Base-by-base conservation (phyloP, 805 yeast species). In the Saccharomycopsis olivae region DNA sequence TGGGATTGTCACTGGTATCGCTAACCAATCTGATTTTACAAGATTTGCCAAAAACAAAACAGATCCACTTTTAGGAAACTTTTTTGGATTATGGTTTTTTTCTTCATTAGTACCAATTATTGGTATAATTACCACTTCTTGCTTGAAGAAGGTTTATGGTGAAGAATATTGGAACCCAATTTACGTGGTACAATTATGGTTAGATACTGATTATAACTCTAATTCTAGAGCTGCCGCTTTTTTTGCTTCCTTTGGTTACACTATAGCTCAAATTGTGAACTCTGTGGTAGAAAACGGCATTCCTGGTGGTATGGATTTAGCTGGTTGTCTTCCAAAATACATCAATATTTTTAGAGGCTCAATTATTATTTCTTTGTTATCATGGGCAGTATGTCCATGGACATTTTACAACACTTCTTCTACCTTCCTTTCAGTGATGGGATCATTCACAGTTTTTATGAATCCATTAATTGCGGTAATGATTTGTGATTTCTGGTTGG, bases 331-430 rank as follows among this genome's bases (percentile, higher is more conserved):
- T 13, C 73, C 73, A 14, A 55, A 57, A 40, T 65, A 59, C 44
- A 51, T 69, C 45, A 63, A 63, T 47, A 57, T 69, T 36, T 55
- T 57, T 32, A 54, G 73, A 32, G 78, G 77, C 16, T 66, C 71
- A 23, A 57, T 59, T 51, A 48, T 68, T 39, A 63, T 61, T 16
- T 55, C 65, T 3, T 49, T 62, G 35, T 49, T 64, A 2, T 56
- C 62, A 21, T 56, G 61, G 55, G 54, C 53, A 10, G 48, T 57
- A 23, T 62, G 60, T 43, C 71, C 71, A 9, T 66, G 71, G 71
- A 53, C 53, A 28, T 53, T 65, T 21, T 53, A 57, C 21, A 53
- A 60, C 32, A 52, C 61, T 20, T 56, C 68, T 1, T 49, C 60
- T 4, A 52, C 52, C 8, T 64, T 66, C 48, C 50, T 60, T 27